phyloP scores from a whole-genome alignment of 768 basidiomycete species.

The Amanita pseudoporphyria region DNA sequence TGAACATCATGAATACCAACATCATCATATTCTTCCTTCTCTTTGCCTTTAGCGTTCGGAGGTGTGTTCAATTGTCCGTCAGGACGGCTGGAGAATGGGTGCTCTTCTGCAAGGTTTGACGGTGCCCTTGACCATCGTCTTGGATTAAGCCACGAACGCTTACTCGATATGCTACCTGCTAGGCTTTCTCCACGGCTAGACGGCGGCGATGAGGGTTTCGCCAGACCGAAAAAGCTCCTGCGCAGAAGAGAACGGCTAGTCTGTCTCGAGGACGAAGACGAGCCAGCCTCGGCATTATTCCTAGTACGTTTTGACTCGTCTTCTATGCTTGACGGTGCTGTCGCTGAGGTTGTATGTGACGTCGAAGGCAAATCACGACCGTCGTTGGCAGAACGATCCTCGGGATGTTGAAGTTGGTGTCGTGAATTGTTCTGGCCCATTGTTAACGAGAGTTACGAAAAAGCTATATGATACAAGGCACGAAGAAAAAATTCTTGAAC shows the following conservation, averaged over 20 bases:
- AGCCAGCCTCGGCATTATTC: neutral
- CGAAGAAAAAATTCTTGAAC: neutral
- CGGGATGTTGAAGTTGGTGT: neutral
- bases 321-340: neutral
- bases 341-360: neutral
- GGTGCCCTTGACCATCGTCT: slow-evolving; percentile 24
- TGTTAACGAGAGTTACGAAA: neutral
- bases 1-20: slow-evolving; percentile 3
- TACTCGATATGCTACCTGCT: slow-evolving; percentile 6
- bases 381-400: neutral
- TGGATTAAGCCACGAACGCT: slow-evolving; percentile 19
- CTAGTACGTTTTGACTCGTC: neutral
- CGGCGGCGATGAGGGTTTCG: slow-evolving; percentile 14
- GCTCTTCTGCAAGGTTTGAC: slow-evolving; percentile 10
- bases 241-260: slow-evolving; percentile 19
- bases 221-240: slow-evolving; percentile 24
- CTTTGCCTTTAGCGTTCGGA: slow-evolving; percentile 23
- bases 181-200: slow-evolving; percentile 6
- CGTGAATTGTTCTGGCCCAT: slow-evolving; percentile 16
- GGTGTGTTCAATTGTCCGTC: neutral
- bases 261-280: slow-evolving; percentile 9
- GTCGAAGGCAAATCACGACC: neutral
- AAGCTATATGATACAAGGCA: slow-evolving; percentile 6
- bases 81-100: neutral
- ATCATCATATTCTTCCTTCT: slow-evolving; percentile 10